Evolutionary conservation across 257 asterid species (phyloP), one percentile per base, ranked within the genome.

Genomic region (Cynanchum wilfordii): DNA sequence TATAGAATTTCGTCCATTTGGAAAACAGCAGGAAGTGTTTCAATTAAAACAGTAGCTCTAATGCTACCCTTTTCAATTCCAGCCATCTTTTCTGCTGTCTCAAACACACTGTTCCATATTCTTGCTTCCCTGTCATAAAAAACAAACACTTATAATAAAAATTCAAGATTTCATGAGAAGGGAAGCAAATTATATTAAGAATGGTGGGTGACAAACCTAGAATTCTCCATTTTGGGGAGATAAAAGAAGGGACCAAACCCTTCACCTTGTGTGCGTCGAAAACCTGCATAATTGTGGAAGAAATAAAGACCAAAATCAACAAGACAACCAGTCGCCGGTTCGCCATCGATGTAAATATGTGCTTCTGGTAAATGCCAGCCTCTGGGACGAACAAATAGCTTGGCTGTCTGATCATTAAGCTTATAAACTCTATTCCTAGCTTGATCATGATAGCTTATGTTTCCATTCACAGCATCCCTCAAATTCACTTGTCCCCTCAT

Each of bases 331-430:
- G 85, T 75, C n/a, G 92, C 95, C 0, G 99, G 97, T 60, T 91
- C 92, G 3, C 99, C 99, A 73, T 95, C 99, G 74, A 95, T 81
- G 67, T 89, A 80, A 81, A 94, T 84, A 83, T 95, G 99, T 49
- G 95, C 87, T 82, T 95, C 99, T 0, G 96, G 98, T 71, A 95
- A 70, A 68, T 95, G 99, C 99, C 99, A 92, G 16, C 99, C 99
- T 76, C 99, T 82, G 0, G 99, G 99, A 3, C 99, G 96, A 33
- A 95, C 99, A n/a, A 95, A 95, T 11, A 95, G 96, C 87, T 88
- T 95, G 0, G 98, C 99, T 0, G 88, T 90, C 20, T 63, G 80
- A n/a, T 86, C 88, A 57, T 91, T 91, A 2, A 95, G 90, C 75
- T 85, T 90, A 84, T 95, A 95, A 7, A 80, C 87, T 52, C 85